These are phyloP conservation scores for Cyclotella baltica DNA, from an alignment of 108 stramenopile genomes.

Conservation along the genomic window DNA sequence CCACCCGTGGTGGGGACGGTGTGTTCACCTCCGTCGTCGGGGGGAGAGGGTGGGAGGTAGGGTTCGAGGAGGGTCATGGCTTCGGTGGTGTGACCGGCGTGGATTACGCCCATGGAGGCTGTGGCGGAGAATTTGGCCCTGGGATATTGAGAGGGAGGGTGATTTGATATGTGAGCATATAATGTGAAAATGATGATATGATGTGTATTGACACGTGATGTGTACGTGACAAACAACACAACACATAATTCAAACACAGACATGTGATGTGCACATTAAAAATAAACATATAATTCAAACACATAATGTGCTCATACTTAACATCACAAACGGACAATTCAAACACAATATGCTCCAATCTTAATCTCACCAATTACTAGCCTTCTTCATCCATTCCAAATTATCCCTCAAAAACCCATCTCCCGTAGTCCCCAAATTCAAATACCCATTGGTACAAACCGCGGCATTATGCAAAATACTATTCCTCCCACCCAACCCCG, in stretches of 20 bases:
- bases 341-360: neutral
- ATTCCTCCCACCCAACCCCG: conserved; percentile 66
- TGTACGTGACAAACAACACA: conserved; percentile 2
- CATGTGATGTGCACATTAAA: too few relatives aligned
- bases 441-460: conserved; percentile 91
- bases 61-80: conserved; percentile 96
- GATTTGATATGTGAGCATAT: neutral
- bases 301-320: conserved; percentile 11
- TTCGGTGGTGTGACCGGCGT: conserved; percentile 96
- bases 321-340: neutral
- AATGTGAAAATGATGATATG: conserved; percentile 2
- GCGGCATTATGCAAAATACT: conserved; percentile 96
- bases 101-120: conserved; percentile 96
- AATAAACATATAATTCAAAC: conserved; percentile 1
- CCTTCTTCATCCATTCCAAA: conserved; percentile 99
- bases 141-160: neutral
- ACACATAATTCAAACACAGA: conserved; percentile 9
- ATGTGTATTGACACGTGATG: neutral
- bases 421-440: conserved; percentile 96
- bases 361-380: conserved; percentile 94
- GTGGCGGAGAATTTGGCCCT: conserved; percentile 99
- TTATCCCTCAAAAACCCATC: conserved; percentile 97
- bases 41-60: conserved; percentile 92
- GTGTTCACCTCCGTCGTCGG: conserved; percentile 51
- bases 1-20: conserved; percentile 82